Percentiles rank a stretch among this genome's conserved stretches.
Conservation (phyloP, 2,329 filamentous ascomycete genomes). For the Alternaria solani region DNA sequence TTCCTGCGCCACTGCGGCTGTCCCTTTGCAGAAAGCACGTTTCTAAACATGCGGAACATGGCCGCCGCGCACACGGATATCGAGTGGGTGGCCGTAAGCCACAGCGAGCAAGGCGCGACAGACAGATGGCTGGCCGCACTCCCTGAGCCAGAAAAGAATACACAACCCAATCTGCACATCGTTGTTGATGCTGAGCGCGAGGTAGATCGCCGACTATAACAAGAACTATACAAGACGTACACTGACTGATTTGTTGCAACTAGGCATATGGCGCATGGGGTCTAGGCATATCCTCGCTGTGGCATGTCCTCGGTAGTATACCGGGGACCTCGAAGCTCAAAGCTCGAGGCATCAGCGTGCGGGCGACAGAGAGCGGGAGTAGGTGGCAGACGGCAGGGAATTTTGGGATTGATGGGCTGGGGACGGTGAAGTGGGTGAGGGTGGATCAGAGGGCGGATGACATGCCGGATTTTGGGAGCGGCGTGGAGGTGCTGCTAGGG, state of each 20-base stretch:
- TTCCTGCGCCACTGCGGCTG: constrained; percentile 79
- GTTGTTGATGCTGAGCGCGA: constrained; percentile 68
- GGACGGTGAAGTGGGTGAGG: constrained; percentile 62
- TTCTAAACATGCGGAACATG: constrained; percentile 40
- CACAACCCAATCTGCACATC: constrained; percentile 64
- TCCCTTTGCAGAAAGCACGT: constrained; percentile 75
- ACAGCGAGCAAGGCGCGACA: constrained; percentile 44
- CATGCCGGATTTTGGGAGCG: constrained; percentile 61
- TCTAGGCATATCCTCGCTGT: constrained; percentile 66
- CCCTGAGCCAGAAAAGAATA: constrained; percentile 27
- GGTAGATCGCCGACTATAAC: background rate
- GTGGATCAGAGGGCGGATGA: constrained; percentile 61
- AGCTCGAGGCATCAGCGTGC: constrained; percentile 71
- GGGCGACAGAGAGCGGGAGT: constrained; percentile 70
- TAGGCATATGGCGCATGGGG: constrained; percentile 70
- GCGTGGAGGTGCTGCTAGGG: constrained; percentile 46
- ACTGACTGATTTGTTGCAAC: no score
- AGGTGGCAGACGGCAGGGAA: constrained; percentile 74
- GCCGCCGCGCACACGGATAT: constrained; percentile 38
- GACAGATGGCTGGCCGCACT: constrained; percentile 45
- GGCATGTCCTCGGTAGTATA: constrained; percentile 68
- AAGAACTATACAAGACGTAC: no score
- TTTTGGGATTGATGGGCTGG: constrained; percentile 66
- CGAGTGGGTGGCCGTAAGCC: constrained; percentile 47
- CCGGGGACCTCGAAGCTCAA: constrained; percentile 66